phyloP scores from a whole-genome alignment of 208 protist genomes.

The Trypanosoma mega region DNA sequence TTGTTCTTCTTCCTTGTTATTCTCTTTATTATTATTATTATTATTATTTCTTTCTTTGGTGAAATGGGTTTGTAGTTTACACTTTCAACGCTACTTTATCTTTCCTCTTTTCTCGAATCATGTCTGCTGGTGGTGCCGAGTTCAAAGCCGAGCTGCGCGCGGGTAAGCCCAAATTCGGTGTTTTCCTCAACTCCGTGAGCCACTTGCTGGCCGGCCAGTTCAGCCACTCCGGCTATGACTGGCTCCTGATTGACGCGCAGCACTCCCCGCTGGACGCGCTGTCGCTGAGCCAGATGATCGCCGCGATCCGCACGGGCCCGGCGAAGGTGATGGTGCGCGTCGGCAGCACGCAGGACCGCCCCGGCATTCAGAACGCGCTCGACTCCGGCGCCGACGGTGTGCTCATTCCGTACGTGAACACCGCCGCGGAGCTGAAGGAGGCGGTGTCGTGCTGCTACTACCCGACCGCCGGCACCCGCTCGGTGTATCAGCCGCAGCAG shows the following conservation, averaged over 20 bases:
- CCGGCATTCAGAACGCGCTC: conserved; percentile 76
- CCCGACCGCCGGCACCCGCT: too few species aligned
- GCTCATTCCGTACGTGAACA: conserved; percentile 85
- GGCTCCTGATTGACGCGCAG: conserved; percentile 77
- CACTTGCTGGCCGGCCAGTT: conserved; percentile 75
- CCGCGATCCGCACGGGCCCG: conserved; percentile 60
- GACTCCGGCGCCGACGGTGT: conserved; percentile 76
- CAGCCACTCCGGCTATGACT: conserved; percentile 82
- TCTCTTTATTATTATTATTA: too few species aligned
- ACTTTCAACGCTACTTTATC: too few species aligned
- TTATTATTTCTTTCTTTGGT: too few species aligned
- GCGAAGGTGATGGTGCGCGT: conserved; percentile 80
- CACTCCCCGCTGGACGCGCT: conserved; percentile 64
- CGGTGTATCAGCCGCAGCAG: too few species aligned
- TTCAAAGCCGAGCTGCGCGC: conserved; percentile 79
- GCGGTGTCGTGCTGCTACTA: conserved; percentile 83
- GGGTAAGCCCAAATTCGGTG: conserved; percentile 79
- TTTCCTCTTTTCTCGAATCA: too few species aligned
- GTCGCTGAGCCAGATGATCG: conserved; percentile 63
- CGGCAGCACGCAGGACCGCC: conserved; percentile 63
- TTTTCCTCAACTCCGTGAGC: conserved; percentile 76
- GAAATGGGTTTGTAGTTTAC: too few species aligned
- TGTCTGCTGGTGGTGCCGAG: conserved; percentile 65
- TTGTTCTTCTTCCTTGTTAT: background rate
- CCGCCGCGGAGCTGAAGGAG: conserved; percentile 68